These are phyloP conservation scores for Metarhizium album DNA, from an alignment of 2,329 filamentous ascomycete species.

Conservation along the genomic window DNA sequence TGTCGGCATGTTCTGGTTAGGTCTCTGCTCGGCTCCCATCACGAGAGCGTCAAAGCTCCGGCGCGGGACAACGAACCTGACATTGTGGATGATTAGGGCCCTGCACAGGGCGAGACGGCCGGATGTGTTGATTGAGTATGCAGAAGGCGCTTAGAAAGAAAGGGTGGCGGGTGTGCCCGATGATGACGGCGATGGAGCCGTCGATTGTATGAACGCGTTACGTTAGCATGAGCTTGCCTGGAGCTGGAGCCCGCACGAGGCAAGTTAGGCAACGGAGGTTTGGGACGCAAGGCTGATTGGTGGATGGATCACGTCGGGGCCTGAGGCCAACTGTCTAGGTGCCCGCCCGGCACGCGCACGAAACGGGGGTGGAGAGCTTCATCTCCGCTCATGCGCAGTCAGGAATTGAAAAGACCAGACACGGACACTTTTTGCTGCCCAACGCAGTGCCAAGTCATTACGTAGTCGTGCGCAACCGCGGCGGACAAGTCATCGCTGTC, in stretches of 20 bases:
- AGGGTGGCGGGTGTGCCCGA: constrained; percentile 1
- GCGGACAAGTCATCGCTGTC: not conserved
- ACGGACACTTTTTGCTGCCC: constrained; percentile 5
- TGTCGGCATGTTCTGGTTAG: constrained; percentile 18
- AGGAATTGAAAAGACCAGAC: no score
- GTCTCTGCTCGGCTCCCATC: not conserved
- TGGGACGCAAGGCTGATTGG: constrained; percentile 23
- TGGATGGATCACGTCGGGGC: constrained; percentile 12
- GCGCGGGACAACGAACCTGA: constrained; percentile 31
- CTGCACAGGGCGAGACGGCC: constrained; percentile 7
- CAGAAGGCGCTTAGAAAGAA: not conserved
- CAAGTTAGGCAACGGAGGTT: constrained; percentile 20
- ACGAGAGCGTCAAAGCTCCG: not conserved
- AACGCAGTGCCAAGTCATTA: not conserved
- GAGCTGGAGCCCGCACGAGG: constrained; percentile 18
- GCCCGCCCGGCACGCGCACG: no score
- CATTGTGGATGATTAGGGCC: constrained; percentile 31
- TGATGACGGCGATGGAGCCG: constrained; percentile 8
- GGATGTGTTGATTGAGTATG: constrained; percentile 1
- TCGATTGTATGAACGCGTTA: constrained; percentile 28
- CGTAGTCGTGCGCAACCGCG: not conserved
- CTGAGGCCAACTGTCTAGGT: constrained; percentile 26
- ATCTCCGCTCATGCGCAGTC: constrained; percentile 3
- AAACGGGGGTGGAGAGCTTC: no score
- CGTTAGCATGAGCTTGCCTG: constrained; percentile 39